Evolutionary conservation across 345 rosid species (phyloP).

Genomic region (Euphorbia tirucalli): DNA sequence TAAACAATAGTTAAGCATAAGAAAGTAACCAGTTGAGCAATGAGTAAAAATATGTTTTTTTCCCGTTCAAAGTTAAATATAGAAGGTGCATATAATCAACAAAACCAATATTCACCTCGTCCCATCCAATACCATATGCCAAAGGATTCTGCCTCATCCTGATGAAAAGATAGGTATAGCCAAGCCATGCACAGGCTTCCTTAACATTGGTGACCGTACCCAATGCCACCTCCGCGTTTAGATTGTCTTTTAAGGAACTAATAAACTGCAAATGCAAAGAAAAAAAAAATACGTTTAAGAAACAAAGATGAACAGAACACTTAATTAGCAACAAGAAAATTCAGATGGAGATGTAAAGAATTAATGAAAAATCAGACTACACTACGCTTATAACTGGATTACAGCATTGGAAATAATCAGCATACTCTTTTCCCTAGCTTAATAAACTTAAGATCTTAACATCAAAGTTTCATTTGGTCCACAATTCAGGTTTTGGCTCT

Average conservation of each 20-base stretch:
- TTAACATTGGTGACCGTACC: conserved; percentile 98
- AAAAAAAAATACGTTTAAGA: conserved; percentile 1
- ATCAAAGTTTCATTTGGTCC: not conserved
- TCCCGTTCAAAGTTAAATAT: no score
- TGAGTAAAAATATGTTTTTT: not conserved
- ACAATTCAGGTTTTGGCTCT: not conserved
- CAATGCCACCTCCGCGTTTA: conserved; percentile 96
- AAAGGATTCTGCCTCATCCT: conserved; percentile 95
- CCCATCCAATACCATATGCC: conserved; percentile 99
- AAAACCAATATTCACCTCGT: conserved; percentile 53
- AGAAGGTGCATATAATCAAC: not conserved
- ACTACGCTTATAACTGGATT: not conserved
- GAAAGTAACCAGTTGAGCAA: not conserved
- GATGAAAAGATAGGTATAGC: conserved; percentile 92
- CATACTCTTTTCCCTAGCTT: not conserved
- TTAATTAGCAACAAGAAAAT: conserved; percentile 5
- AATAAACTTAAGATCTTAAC: not conserved
- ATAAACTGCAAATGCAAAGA: conserved; percentile 68
- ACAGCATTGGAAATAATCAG: not conserved
- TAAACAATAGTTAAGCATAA: not conserved
- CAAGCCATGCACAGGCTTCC: conserved; percentile 99
- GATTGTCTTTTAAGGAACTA: conserved; percentile 84
- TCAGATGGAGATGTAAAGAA: not conserved
- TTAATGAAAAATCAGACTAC: not conserved
- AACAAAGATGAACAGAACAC: not conserved